These are phyloP conservation scores for Panaeolus cyanescens DNA, from an alignment of 768 basidiomycete genomes.

Conservation along the genomic window DNA sequence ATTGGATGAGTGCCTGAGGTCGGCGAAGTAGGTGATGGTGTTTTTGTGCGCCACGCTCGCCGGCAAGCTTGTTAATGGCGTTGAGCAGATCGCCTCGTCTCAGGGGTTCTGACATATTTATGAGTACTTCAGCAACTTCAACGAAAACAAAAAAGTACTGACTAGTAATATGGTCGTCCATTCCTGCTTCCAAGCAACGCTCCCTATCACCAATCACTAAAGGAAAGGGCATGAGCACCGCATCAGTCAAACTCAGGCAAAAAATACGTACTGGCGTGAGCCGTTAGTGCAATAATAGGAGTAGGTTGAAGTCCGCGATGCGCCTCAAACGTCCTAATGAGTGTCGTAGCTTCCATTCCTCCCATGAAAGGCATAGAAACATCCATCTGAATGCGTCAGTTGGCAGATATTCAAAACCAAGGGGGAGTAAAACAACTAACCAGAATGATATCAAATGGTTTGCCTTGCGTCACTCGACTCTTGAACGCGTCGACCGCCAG, in stretches of 20 bases:
- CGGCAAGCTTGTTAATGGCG: constrained; percentile 78
- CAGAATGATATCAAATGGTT: constrained; percentile 90
- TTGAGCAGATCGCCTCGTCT: constrained; percentile 80
- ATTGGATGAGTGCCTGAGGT: constrained; percentile 27
- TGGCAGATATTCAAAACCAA: background rate
- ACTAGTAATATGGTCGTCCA: constrained; percentile 86
- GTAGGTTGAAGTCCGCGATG: constrained; percentile 68
- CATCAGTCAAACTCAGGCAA: background rate
- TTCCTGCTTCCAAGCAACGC: constrained; percentile 50
- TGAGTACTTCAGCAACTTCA: constrained; percentile 10
- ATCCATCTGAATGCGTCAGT: constrained; percentile 71
- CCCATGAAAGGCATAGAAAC: constrained; percentile 99
- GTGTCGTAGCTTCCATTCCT: constrained; percentile 95
- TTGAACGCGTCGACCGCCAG: constrained; percentile 93
- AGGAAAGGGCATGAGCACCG: constrained; percentile 5
- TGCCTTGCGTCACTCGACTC: constrained; percentile 63
- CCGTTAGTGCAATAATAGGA: constrained; percentile 96
- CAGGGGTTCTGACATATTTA: constrained; percentile 60
- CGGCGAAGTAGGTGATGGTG: constrained; percentile 35
- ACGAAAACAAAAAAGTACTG: constrained; percentile 24
- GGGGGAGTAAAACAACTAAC: constrained; percentile 48
- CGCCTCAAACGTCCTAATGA: constrained; percentile 85
- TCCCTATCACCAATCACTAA: constrained; percentile 81
- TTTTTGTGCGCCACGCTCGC: constrained; percentile 53
- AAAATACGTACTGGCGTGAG: constrained; percentile 86